Conservation (phyloP, 768 basidiomycete genomes). For the Krasilnikovozyma curviuscula region DNA sequence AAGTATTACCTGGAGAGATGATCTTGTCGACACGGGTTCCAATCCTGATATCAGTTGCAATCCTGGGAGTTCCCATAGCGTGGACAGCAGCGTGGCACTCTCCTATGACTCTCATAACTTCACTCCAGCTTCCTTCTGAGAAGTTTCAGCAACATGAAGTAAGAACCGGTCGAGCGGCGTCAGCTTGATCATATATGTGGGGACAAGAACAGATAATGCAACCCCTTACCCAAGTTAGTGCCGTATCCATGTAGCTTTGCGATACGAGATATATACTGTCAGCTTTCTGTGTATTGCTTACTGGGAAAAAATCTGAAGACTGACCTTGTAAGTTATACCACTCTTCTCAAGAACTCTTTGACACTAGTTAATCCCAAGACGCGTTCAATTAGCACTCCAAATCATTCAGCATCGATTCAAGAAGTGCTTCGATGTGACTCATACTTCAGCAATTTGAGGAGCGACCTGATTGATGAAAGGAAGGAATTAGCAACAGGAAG, state of each 20-base stretch:
- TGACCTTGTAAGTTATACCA: slow-evolving; percentile 64
- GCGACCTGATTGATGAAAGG: slow-evolving; percentile 9
- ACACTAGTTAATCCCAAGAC: slow-evolving; percentile 66
- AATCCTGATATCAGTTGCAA: slow-evolving; percentile 86
- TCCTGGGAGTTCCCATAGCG: slow-evolving; percentile 42
- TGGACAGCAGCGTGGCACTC: slow-evolving; percentile 47
- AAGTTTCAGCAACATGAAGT: not conserved
- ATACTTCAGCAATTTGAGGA: slow-evolving; percentile 20
- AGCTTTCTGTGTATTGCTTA: slow-evolving; percentile 1
- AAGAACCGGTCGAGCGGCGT: not conserved
- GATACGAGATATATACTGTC: not conserved
- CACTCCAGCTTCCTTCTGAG: slow-evolving; percentile 60
- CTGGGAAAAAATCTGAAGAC: not conserved
- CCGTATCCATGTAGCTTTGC: slow-evolving; percentile 52
- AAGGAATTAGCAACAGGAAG: not conserved
- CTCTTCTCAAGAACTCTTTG: slow-evolving; percentile 63
- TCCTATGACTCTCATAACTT: slow-evolving; percentile 69
- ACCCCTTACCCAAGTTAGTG: slow-evolving; percentile 55
- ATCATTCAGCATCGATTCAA: too few species aligned
- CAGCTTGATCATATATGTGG: slow-evolving; percentile 1
- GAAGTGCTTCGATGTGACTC: too few species aligned
- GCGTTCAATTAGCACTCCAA: too few species aligned
- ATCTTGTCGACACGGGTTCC: slow-evolving; percentile 66
- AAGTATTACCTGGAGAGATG: slow-evolving; percentile 33
- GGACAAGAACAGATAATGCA: not conserved